Evolutionary conservation across 306 rosid species (phyloP).

Genomic region (Prosopis cineraria): DNA sequence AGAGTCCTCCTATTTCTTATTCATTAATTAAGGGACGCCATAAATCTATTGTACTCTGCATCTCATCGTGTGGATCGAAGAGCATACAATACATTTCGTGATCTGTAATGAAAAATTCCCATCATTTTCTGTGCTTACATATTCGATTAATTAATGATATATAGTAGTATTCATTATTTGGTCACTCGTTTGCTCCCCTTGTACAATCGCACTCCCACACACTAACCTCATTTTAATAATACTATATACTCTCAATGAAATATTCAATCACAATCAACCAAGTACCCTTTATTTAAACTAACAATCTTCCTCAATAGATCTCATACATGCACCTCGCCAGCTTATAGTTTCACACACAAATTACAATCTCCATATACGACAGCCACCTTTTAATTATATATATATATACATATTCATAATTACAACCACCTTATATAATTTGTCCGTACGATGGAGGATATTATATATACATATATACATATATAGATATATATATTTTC

Average conservation of each 20-base stretch:
- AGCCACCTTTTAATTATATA: constrained; percentile 1
- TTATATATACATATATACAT: neutral
- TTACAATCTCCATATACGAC: neutral
- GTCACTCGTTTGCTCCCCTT: neutral
- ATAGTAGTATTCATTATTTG: neutral
- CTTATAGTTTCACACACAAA: neutral
- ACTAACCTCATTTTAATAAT: neutral
- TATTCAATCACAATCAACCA: neutral
- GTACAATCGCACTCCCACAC: neutral
- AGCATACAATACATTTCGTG: neutral
- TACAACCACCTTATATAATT: neutral
- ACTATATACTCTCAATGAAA: neutral
- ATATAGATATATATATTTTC: too few species aligned
- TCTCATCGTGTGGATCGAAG: neutral
- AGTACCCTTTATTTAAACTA: neutral
- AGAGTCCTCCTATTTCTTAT: too few species aligned
- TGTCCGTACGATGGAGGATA: neutral
- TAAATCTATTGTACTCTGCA: neutral
- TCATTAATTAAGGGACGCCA: neutral
- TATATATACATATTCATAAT: neutral
- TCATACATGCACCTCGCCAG: constrained; percentile 31
- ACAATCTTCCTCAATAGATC: neutral
- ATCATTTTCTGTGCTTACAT: neutral
- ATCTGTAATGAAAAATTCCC: neutral
- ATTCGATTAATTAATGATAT: neutral